These are phyloP conservation scores for Starmerella davenportii DNA, from an alignment of 805 yeast genomes.

Conservation along the genomic window DNA sequence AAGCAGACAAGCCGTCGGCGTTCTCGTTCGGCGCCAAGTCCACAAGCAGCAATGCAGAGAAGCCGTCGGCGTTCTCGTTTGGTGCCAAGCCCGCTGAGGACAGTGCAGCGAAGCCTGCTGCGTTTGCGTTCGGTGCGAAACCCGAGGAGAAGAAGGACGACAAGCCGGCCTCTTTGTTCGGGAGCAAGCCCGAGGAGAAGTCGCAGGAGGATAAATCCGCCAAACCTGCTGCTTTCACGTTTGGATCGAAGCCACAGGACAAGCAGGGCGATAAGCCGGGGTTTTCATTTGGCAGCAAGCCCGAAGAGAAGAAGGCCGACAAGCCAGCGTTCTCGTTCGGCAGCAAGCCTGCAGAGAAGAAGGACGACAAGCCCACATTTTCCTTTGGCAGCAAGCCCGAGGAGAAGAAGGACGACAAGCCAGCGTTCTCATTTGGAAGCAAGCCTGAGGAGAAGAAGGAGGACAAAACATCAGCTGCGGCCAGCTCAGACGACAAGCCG, in stretches of 20 bases:
- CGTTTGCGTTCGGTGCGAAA: constrained; percentile 13
- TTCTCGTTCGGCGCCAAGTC: background rate
- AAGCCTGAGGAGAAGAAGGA: background rate
- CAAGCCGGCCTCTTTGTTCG: background rate
- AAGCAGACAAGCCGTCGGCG: background rate
- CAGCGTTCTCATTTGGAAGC: background rate
- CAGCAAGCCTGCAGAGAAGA: constrained; percentile 9
- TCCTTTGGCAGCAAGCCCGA: constrained; percentile 15
- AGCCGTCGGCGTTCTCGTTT: constrained; percentile 4
- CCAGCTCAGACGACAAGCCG: constrained; percentile 1
- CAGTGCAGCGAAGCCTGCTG: constrained; percentile 3
- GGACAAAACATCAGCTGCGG: constrained; percentile 15
- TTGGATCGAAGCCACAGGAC: constrained; percentile 11
- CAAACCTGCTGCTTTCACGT: constrained; percentile 7
- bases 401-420: constrained; percentile 2
- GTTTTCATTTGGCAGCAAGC: constrained; percentile 12
- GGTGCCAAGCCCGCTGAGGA: constrained; percentile 6
- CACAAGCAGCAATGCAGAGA: background rate
- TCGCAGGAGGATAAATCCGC: background rate
- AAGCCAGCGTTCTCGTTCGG: constrained; percentile 18
- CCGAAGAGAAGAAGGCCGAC: constrained; percentile 8
- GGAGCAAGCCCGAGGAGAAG: background rate
- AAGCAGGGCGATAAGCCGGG: constrained; percentile 8
- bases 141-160: constrained; percentile 9
- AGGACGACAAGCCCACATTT: constrained; percentile 12